Evolutionary conservation across 140 eudicot genomes (phyloP).

Genomic region (Cichorium intybus): DNA sequence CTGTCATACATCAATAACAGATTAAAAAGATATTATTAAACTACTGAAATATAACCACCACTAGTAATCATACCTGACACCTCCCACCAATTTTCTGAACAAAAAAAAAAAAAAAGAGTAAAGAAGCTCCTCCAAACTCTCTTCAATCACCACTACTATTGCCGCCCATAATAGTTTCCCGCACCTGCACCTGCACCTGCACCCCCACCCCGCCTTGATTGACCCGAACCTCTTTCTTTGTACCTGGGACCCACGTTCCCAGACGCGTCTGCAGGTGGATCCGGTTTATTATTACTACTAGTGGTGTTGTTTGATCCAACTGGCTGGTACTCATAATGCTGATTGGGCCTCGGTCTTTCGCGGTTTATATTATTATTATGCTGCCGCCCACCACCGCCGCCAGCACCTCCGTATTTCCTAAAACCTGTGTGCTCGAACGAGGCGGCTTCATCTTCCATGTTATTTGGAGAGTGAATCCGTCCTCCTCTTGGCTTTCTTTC

Average conservation of each 20-base stretch:
- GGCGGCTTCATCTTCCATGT: slow-evolving; percentile 35
- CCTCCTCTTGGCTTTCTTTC: slow-evolving; percentile 51
- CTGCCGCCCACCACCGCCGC: slow-evolving; percentile 46
- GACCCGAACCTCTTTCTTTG: slow-evolving; percentile 58
- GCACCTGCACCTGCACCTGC: slow-evolving; percentile 50
- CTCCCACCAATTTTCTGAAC: slow-evolving; percentile 14
- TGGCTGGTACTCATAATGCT: slow-evolving; percentile 86
- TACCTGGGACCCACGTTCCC: slow-evolving; percentile 45
- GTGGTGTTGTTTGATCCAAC: slow-evolving; percentile 53
- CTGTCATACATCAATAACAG: neutral
- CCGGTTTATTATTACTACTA: slow-evolving; percentile 34
- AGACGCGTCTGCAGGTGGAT: slow-evolving; percentile 45
- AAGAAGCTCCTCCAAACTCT: slow-evolving; percentile 1
- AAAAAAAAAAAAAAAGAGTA: neutral
- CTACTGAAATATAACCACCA: neutral
- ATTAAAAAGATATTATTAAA: neutral
- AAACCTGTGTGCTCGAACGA: slow-evolving; percentile 43
- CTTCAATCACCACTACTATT: slow-evolving; percentile 40
- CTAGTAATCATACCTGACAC: slow-evolving; percentile 30
- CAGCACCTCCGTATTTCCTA: slow-evolving; percentile 46
- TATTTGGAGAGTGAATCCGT: slow-evolving; percentile 35
- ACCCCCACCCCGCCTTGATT: slow-evolving; percentile 35
- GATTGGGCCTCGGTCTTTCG: slow-evolving; percentile 63
- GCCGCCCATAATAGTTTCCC: slow-evolving; percentile 57
- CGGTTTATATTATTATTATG: slow-evolving; percentile 37